phyloP scores from a whole-genome alignment of 331 rosid genomes.

The Pyracantha coccinea region DNA sequence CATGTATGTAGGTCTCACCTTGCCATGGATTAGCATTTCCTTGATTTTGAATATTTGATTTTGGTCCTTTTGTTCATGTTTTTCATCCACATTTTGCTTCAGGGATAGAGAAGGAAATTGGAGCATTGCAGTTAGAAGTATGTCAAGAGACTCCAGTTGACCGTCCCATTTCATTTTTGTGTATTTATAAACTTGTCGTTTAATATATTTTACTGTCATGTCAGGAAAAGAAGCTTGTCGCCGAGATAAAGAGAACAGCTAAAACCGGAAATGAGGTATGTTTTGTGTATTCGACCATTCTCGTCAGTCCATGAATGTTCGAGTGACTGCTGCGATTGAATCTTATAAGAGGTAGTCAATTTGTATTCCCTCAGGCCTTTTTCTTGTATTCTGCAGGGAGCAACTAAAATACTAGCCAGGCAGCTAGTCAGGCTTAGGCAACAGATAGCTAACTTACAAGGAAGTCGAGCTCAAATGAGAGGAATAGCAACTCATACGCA shows the following conservation, averaged over 20 bases:
- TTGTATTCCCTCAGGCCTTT: slow-evolving; percentile 3
- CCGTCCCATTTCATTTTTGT: neutral
- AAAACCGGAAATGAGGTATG: slow-evolving; percentile 87
- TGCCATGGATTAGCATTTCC: neutral
- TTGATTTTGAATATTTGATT: neutral
- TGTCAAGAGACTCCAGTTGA: slow-evolving; percentile 14
- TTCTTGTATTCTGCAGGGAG: slow-evolving; percentile 46
- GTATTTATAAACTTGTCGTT: neutral
- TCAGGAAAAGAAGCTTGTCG: slow-evolving; percentile 87
- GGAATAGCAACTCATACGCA: slow-evolving; percentile 98
- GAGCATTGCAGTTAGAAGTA: slow-evolving; percentile 86
- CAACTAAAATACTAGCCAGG: slow-evolving; percentile 87
- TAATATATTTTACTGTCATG: slow-evolving; percentile 18
- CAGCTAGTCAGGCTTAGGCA: slow-evolving; percentile 93
- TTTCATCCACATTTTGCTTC: neutral
- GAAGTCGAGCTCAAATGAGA: slow-evolving; percentile 99
- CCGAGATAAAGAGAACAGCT: slow-evolving; percentile 96
- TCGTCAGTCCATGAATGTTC: neutral
- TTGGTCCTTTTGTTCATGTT: neutral
- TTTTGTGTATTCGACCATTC: neutral
- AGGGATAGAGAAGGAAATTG: slow-evolving; percentile 97
- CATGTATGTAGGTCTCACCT: neutral
- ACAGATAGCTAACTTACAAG: slow-evolving; percentile 91
- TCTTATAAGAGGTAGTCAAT: neutral
- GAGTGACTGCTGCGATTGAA: neutral